Base-by-base conservation (phyloP, 2,329 filamentous ascomycete genomes). In the Sclerotiophoma versabilis region DNA sequence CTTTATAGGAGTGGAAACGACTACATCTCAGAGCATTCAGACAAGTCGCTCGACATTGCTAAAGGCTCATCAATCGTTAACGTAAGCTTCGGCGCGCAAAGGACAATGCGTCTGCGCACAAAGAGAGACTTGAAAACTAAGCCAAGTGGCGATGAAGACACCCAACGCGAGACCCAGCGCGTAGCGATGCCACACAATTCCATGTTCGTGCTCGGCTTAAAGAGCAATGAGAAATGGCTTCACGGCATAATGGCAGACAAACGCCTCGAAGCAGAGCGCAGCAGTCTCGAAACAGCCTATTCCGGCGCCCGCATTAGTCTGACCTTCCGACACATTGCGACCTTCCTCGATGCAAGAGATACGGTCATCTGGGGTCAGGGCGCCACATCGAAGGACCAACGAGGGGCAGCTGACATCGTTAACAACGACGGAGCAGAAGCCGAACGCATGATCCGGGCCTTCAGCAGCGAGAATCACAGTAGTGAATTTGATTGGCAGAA, bases 21-120 rank as follows among this genome's bases (percentile, higher is more conserved):
- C 75, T 92, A 92, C 71, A 99, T 99, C 58, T 95, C 91, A 0
- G 95, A 99, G 71, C 95, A 99, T 70, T 96, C 92, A 32, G 95
- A 99, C 73, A 99, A 99, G 77, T 96, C 93, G 0, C 80, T 99
- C 20, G 95, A 99, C 72, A 95, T 99, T 51, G 87, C 86, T 11
- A 85, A 84, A 22, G 87, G 83, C 4, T 95, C 90, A 20, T 93
- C 83, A 55, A 96, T 99, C 62, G 92, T 93, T 61, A 99, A 98
- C 69, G 86, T 96, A 43, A 96, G 92, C 62, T 83, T 98, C n/a
- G 95, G 95, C 1, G 93, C 93, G 0, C 88, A 96, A 76, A 83
- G 95, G 47, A 93, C 87, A 2, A 97, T 98, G 93, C 83, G 90
- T 0, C 84, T 99, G 29, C 87, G 95, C 45, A 93, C 89, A 10